Evolutionary conservation across 805 yeast species (phyloP).

Genomic region (Sugiyamaella valdiviana): DNA sequence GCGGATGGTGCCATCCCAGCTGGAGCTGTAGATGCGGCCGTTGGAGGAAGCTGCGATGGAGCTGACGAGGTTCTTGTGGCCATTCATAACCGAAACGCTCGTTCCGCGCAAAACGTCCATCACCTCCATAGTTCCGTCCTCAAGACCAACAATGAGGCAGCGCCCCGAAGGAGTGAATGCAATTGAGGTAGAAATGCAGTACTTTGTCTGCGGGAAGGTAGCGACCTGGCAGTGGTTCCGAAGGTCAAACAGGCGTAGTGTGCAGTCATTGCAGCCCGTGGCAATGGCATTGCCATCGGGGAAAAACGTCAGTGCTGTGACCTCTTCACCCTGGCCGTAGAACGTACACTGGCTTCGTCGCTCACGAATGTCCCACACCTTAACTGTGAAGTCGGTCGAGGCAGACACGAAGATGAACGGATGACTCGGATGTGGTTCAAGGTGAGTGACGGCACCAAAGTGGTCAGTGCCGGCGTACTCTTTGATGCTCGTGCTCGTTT

Average conservation of each 20-base stretch:
- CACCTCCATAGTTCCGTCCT: conserved; percentile 65
- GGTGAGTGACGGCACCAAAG: conserved; percentile 43
- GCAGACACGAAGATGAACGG: conserved; percentile 60
- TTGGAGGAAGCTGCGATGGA: conserved; percentile 63
- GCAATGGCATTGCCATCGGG: conserved; percentile 67
- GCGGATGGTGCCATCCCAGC: conserved; percentile 61
- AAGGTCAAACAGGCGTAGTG: conserved; percentile 62
- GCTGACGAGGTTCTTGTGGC: conserved; percentile 56
- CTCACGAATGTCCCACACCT: conserved; percentile 72
- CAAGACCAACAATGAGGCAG: conserved; percentile 64
- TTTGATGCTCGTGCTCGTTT: conserved; percentile 42
- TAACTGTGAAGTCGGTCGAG: conserved; percentile 62
- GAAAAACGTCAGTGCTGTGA: conserved; percentile 54
- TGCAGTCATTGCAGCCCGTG: conserved; percentile 65
- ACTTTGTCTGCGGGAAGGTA: not conserved
- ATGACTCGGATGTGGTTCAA: conserved; percentile 59
- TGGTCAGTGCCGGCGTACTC: conserved; percentile 33
- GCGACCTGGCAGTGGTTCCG: conserved; percentile 68
- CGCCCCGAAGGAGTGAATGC: conserved; percentile 74
- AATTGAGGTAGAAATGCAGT: conserved; percentile 58
- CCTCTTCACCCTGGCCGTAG: conserved; percentile 56
- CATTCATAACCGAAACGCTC: conserved; percentile 58
- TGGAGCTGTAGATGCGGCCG: conserved; percentile 76
- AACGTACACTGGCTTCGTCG: conserved; percentile 34
- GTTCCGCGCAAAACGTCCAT: conserved; percentile 72